Evolutionary conservation across 352 stramenopile species (phyloP), one percentile per base, ranked within the genome.

Genomic region (Pythium oligandrum): DNA sequence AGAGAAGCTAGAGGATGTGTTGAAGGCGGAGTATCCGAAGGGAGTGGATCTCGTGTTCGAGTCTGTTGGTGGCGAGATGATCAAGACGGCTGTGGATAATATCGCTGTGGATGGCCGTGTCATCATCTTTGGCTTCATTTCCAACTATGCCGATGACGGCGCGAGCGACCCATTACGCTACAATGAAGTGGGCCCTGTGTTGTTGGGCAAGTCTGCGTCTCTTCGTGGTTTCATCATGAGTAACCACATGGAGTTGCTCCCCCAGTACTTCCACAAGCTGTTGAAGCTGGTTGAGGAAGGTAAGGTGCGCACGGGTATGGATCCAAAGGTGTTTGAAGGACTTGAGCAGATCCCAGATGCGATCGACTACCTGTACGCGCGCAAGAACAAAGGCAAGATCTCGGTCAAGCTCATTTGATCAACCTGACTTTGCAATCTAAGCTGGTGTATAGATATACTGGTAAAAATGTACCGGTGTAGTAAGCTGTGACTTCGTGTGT

Each of bases 21-120:
- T 87, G 7, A 78, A 85, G 72, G 76, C 68, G 9, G 77, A 88
- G 75, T 77, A 91, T 66, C 74, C 75, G 30, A 75, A 83, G 40
- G 74, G 74, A 3, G 55, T 90, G 4, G 63, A 90, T 43, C 71
- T 90, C 51, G 79, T 88, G 11, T 87, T 86, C 40, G 76, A 86
- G 59, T 78, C 61, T 8, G 68, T 86, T 37, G 78, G 75, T n/a
- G 78, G 75, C 30, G 70, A 86, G 35, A 73, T 74, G 59, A 71
- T 86, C 38, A 62, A 72, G 11, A 50, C 66, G 0, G 76, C 67
- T 7, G 68, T 83, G 11, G 59, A 84, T 40, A 89, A 87, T 63
- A 75, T 86, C 32, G 71, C 78, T 11, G 51, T 66, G 17, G 68
- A 73, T 17, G 75, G 78, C 26, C 78, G 78, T 34, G 67, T 89